phyloP scores from a whole-genome alignment of 2,329 filamentous ascomycete genomes.

The Claviceps sp. region DNA sequence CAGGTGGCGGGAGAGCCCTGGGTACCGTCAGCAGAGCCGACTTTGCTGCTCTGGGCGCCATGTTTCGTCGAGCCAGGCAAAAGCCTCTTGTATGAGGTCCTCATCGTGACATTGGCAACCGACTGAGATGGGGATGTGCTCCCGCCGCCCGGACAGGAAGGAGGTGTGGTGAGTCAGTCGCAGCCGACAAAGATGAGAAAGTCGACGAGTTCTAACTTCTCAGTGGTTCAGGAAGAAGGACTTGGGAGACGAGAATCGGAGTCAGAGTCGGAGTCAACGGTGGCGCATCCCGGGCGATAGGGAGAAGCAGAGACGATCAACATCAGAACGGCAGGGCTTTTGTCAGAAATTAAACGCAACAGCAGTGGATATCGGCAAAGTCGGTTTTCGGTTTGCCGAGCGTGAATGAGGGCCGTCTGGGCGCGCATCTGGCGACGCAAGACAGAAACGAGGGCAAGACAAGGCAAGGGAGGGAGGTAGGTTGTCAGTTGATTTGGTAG shows the following conservation, averaged over 20 bases:
- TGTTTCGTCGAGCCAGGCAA: constrained; percentile 1
- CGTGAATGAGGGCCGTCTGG: not conserved
- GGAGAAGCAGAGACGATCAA: not conserved
- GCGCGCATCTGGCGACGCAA: not conserved
- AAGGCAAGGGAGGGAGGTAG: not conserved
- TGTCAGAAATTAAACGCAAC: not conserved
- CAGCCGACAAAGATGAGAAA: not conserved
- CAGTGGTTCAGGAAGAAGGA: not conserved
- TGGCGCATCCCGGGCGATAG: not conserved
- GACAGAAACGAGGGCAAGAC: not conserved
- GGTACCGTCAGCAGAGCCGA: not conserved
- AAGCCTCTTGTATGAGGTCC: not conserved
- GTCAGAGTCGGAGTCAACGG: not conserved
- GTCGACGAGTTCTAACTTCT: no score
- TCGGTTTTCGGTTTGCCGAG: no score
- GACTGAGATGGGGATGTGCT: not conserved
- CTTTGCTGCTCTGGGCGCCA: not conserved
- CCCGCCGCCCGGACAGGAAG: not conserved
- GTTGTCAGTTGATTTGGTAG: not conserved
- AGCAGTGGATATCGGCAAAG: not conserved
- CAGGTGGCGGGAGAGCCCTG: not conserved
- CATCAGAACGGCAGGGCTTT: not conserved
- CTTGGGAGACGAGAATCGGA: not conserved
- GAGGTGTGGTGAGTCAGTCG: not conserved
- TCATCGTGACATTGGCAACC: not conserved